Evolutionary conservation across 2,329 filamentous ascomycete species (phyloP), one percentile per base, ranked within the genome.

Genomic region (Aschersonia sp.): DNA sequence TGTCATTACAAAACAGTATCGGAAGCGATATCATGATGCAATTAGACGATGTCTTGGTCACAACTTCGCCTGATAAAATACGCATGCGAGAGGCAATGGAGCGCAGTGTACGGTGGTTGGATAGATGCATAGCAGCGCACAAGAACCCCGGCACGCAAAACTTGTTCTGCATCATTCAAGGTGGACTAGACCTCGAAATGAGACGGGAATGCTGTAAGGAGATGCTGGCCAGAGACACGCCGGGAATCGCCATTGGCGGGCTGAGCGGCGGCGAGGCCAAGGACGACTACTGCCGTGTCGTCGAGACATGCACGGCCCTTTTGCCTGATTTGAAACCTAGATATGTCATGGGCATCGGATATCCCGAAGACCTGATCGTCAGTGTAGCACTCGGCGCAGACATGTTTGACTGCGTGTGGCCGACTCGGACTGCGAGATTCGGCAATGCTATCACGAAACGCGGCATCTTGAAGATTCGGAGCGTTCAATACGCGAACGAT

Each of bases 401-500:
- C 66, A 98, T 98, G 92, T 98, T 98, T 62, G 92, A 98, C 67
- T 98, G 94, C 61, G 92, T 98, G 5, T 98, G 92, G 92, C 94
- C 92, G 1, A 97, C 92, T 4, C 76, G 92, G 47, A 98, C 92
- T 38, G 92, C 92, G 61, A 81, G 92, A 35, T 98, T 98, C 60
- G 92, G 94, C 51, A 96, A 96, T 60, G 92, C 91, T 40, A 78
- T 98, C 50, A 96, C 91, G 2, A 77, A 79, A 48, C 58, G 72
- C 42, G 94, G 92, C 9, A 78, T 87, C n/a, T 68, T 96, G 44
- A 96, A 95, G 62, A 70, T 98, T 44, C 82, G 86, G 51, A 82
- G 91, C 61, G 77, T 82, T 30, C 72, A 73, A 43, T 96, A 81
- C 60, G 80, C 85, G 1, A 69, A 77, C 51, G 91, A 97, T 65